Evolutionary conservation across 768 basidiomycete genomes (phyloP), one percentile per base, ranked within the genome.

Genomic region (Termitomyces sp.): DNA sequence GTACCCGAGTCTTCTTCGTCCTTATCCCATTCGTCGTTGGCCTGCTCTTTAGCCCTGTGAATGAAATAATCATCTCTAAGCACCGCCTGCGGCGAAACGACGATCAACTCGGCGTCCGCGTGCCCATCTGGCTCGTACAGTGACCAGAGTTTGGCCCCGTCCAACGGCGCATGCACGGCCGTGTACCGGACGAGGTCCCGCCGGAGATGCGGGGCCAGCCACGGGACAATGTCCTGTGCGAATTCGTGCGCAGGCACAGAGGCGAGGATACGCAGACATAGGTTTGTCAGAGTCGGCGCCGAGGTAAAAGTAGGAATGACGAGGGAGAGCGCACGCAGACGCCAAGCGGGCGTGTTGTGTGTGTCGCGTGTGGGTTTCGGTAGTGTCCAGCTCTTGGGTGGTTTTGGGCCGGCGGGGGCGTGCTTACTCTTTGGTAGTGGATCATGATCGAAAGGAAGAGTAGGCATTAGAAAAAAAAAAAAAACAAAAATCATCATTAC

Each of bases 331-430:
- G 83, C 86, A n/a, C 71, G 67, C 5, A 71, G 68, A 23, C 88
- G 81, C 85, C 84, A 85, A 16, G 71, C 66, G 29, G 76, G 62
- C 4, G 70, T 65, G 5, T 67, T 64, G 12, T 66, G 60, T 25
- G 71, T 71, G 62, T 66, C 31, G 16, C 46, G 64, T 66, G 21
- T 65, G 61, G 46, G 63, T 71, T 54, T 68, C n/a, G n/a, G n/a
- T n/a, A n/a, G 63, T 59, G 63, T 77, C 87, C 85, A 87, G 71
- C 83, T 86, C 66, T 69, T 81, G 3, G 86, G 87, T 37, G 81
- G 76, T 34, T 62, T 67, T 25, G 83, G 84, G 12, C 82, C 82
- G 10, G 41, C 21, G 5, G 83, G 75, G 44, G 71, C 55, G n/a
- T 58, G 54, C 52, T 54, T 52, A 53, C 48, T 59, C 31, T 11